A percentile compares a stretch with the other conserved stretches of the same genome.
phyloP scores from a whole-genome alignment of 1,139 yeast species.

The Suhomyces panamericanus region DNA sequence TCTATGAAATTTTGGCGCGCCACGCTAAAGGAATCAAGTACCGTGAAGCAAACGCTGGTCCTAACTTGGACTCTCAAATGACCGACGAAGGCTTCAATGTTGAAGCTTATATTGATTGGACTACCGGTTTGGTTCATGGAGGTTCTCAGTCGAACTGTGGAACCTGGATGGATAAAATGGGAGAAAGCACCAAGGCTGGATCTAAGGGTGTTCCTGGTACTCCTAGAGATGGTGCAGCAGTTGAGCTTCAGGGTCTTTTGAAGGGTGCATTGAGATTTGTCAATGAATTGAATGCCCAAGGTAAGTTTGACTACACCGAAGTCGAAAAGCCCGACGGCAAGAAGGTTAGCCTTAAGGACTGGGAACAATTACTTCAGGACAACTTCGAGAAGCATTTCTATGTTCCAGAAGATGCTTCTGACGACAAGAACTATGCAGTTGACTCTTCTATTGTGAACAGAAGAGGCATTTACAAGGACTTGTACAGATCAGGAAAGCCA shows the following conservation, averaged over 20 bases:
- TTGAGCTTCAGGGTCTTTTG: conserved; percentile 86
- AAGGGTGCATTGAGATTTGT: conserved; percentile 85
- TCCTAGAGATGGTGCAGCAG: conserved; percentile 96
- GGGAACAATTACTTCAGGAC: conserved; percentile 69
- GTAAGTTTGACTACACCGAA: conserved; percentile 55
- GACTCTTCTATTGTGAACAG: conserved; percentile 72
- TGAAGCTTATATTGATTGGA: conserved; percentile 79
- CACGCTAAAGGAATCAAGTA: conserved; percentile 88
- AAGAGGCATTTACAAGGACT: conserved; percentile 91
- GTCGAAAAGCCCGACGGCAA: conserved; percentile 60
- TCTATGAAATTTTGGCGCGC: conserved; percentile 77
- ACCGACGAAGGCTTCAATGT: conserved; percentile 89
- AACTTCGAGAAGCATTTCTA: conserved; percentile 81
- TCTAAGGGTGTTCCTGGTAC: conserved; percentile 93
- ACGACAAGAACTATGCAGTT: conserved; percentile 56
- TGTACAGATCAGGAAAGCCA: conserved; percentile 76
- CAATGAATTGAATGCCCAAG: conserved; percentile 52
- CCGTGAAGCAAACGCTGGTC: conserved; percentile 96
- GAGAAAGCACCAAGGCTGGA: conserved; percentile 83
- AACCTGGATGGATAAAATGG: conserved; percentile 99
- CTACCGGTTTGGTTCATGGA: conserved; percentile 83
- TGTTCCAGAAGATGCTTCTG: conserved; percentile 60
- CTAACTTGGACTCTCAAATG: conserved; percentile 87
- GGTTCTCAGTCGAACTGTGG: conserved; percentile 95
- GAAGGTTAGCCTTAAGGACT: conserved; percentile 52